These are phyloP conservation scores for Halenospora varia DNA, from an alignment of 495 filamentous ascomycete genomes.

Conservation along the genomic window DNA sequence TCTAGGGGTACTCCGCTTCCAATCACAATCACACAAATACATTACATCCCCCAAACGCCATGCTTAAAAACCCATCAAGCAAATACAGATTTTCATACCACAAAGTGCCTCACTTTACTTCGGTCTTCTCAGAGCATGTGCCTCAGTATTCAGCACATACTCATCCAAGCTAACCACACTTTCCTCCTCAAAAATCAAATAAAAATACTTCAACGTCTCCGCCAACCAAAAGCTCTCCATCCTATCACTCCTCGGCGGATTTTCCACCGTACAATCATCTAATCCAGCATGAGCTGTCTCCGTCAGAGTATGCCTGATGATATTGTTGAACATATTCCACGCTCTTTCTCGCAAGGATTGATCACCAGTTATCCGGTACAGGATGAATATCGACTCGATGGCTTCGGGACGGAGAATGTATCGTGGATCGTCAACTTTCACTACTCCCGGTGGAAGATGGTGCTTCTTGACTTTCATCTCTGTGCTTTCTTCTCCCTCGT, in stretches of 20 bases:
- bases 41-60: too few species aligned
- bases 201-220: conserved; percentile 93
- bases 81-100: not conserved
- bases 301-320: conserved; percentile 38
- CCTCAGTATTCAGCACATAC: conserved; percentile 64
- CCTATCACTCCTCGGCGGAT: conserved; percentile 32
- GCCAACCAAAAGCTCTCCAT: conserved; percentile 66
- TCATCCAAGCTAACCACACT: conserved; percentile 57
- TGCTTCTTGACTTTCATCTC: not conserved
- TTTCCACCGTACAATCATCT: conserved; percentile 25
- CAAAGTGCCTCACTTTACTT: not conserved
- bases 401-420: conserved; percentile 37
- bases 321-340: conserved; percentile 52
- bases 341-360: conserved; percentile 45
- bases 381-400: conserved; percentile 59
- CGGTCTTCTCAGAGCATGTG: conserved; percentile 56
- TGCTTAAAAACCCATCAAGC: too few species aligned
- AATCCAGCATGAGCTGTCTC: conserved; percentile 40
- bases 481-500: not conserved
- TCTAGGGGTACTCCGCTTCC: too few species aligned
- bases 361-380: conserved; percentile 57
- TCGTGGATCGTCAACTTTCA: conserved; percentile 37
- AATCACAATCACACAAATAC: too few species aligned
- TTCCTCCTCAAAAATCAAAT: conserved; percentile 75
- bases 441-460: not conserved